Evolutionary conservation across 139 green algal species (phyloP).

Genomic region (Parachlorella kessleri): DNA sequence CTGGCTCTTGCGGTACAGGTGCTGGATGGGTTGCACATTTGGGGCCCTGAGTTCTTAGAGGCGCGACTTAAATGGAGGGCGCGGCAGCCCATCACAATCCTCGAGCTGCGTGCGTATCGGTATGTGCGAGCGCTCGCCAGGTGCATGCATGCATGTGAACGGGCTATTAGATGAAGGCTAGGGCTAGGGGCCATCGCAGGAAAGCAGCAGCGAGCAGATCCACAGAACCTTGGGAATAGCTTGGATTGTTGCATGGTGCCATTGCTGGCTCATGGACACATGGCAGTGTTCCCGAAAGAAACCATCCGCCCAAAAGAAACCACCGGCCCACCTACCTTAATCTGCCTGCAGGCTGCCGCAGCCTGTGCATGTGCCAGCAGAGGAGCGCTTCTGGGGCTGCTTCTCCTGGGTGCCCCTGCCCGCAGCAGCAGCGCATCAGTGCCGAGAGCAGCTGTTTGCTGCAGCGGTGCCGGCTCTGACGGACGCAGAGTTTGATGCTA

Average conservation of each 20-base stretch:
- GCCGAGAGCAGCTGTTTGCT: background rate
- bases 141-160: too few relatives aligned
- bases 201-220: too few relatives aligned
- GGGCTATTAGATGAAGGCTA: too few relatives aligned
- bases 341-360: conserved; percentile 38
- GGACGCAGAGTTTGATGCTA: background rate
- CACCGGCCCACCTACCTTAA: too few relatives aligned
- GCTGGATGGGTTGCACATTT: conserved; percentile 56
- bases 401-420: conserved; percentile 50
- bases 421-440: conserved; percentile 10
- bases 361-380: conserved; percentile 32
- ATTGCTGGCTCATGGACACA: too few relatives aligned
- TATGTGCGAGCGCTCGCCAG: too few relatives aligned
- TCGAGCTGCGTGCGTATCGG: conserved; percentile 59
- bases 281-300: too few relatives aligned
- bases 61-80: conserved; percentile 57
- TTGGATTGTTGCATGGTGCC: too few relatives aligned
- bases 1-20: too few relatives aligned
- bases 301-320: too few relatives aligned
- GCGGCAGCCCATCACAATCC: conserved; percentile 62
- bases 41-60: conserved; percentile 47
- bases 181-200: too few relatives aligned
- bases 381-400: conserved; percentile 57
- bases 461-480: conserved; percentile 7
- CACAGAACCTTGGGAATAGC: too few relatives aligned